Evolutionary conservation across 208 protist species (phyloP).

Genomic region (Leishmania gerbilli): DNA sequence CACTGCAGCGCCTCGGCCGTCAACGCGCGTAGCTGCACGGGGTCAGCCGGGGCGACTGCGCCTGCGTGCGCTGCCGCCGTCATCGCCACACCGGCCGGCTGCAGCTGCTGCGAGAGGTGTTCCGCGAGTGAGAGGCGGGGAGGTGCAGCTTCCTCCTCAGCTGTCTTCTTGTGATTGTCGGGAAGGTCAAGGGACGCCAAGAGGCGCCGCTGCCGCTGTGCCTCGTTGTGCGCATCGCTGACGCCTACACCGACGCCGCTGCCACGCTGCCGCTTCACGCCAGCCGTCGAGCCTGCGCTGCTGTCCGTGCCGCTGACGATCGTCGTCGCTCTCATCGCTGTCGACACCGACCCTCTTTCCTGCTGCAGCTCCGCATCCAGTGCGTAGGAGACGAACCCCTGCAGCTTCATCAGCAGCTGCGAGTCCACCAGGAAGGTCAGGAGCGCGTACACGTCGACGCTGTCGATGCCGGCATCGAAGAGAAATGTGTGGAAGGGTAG

Average conservation of each 20-base stretch:
- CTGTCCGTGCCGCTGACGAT: neutral
- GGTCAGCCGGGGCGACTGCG: neutral
- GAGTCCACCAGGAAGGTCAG: conserved; percentile 59
- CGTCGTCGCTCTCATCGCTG: neutral
- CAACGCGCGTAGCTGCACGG: conserved; percentile 11
- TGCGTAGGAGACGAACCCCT: conserved; percentile 49
- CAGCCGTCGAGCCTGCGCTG: neutral
- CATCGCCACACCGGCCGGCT: neutral
- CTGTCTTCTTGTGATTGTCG: neutral
- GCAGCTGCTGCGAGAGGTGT: conserved; percentile 5
- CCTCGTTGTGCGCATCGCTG: neutral
- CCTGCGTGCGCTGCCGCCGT: neutral
- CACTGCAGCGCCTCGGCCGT: conserved; percentile 28
- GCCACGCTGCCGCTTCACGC: conserved; percentile 6
- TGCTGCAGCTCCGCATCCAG: conserved; percentile 14
- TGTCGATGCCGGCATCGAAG: conserved; percentile 78
- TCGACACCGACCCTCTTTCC: neutral
- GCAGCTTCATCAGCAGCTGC: conserved; percentile 72
- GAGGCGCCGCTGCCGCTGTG: conserved; percentile 8
- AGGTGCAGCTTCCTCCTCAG: neutral
- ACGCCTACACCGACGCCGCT: neutral
- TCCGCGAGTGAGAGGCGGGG: neutral
- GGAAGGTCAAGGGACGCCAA: neutral
- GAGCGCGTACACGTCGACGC: conserved; percentile 69
- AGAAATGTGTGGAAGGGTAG: conserved; percentile 54